A percentile compares a stretch with the other conserved stretches of the same genome.
Conservation (phyloP, 2,329 filamentous ascomycete species). For the Cercospora janseana region DNA sequence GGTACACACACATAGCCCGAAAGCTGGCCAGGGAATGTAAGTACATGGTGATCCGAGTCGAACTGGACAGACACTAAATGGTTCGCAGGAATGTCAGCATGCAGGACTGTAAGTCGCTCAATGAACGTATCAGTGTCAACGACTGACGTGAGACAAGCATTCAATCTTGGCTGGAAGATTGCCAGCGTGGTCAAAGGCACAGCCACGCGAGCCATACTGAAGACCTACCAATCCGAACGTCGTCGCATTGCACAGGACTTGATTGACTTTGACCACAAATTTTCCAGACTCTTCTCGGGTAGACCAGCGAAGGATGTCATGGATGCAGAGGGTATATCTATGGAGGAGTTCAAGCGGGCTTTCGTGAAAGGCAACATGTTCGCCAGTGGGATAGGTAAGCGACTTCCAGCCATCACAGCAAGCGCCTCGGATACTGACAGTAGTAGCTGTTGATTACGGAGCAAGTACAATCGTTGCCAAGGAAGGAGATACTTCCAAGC, state of each 20-base stretch:
- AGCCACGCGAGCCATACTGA: constrained; percentile 43
- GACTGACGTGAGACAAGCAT: constrained; percentile 15
- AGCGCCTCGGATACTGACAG: background rate
- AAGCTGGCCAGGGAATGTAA: constrained; percentile 51
- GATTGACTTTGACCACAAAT: constrained; percentile 60
- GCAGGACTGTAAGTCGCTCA: constrained; percentile 46
- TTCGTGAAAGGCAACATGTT: constrained; percentile 36
- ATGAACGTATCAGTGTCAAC: background rate
- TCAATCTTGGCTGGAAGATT: constrained; percentile 35
- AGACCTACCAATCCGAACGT: constrained; percentile 51
- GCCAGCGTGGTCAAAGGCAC: constrained; percentile 40
- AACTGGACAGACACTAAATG: background rate
- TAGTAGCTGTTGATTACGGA: constrained; percentile 56
- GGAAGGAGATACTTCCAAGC: constrained; percentile 43
- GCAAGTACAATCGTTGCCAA: constrained; percentile 58
- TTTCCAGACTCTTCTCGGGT: constrained; percentile 57
- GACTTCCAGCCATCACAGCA: background rate
- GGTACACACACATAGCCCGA: constrained; percentile 56
- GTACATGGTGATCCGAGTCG: background rate
- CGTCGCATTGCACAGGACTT: constrained; percentile 59
- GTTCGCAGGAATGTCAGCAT: constrained; percentile 74
- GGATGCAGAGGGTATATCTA: constrained; percentile 59
- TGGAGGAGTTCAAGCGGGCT: constrained; percentile 13
- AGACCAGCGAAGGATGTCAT: constrained; percentile 59
- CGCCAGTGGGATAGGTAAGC: background rate